Evolutionary conservation across 1,139 yeast genomes (phyloP), one percentile per base, ranked within the genome.

Genomic region (Yamadazyma epiphylla): DNA sequence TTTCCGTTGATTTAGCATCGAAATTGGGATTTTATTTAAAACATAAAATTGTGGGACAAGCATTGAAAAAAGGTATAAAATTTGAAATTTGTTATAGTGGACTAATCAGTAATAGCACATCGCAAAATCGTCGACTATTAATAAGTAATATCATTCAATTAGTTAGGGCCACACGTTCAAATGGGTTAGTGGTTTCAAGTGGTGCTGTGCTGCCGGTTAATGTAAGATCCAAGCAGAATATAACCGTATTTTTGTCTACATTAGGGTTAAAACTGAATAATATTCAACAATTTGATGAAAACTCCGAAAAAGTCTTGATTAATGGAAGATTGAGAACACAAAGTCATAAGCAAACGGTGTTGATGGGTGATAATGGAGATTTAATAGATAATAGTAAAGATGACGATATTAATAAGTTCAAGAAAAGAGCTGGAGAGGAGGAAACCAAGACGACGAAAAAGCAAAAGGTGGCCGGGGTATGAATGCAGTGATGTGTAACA

Each of bases 41-140:
- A 42, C 96, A 87, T 59, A 86, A 88, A 48, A 78, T 87, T 1
- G 70, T 88, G 7, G 84, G 96, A 24, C 77, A 87, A 27, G 96
- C 94, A 1, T 70, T 85, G 12, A 82, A 81, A 13, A 74, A 83
- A 35, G 98, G 98, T 1, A 73, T 88, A 27, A 78, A 78, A 43
- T 74, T 91, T 43, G 98, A 91, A 53, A 70, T 91, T 10, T 70
- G 78, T 33, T 91, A 91, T 53, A 63, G 76, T 11, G 64, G 76
- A 26, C 60, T 80, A 20, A 58, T 75, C 15, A 39, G 39, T 11
- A 31, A 48, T 7, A 26, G 50, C 4, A 54, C 51, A 14, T 55
- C 54, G 19, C 33, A 55, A 23, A 53, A 64, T 21, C 64, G 89
- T 33, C 66, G 75, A 34, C 75, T 75, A 32, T 75, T 82, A 44